These are phyloP conservation scores for Protomyces pachydermus DNA, from an alignment of 1,139 yeast genomes.

Conservation along the genomic window DNA sequence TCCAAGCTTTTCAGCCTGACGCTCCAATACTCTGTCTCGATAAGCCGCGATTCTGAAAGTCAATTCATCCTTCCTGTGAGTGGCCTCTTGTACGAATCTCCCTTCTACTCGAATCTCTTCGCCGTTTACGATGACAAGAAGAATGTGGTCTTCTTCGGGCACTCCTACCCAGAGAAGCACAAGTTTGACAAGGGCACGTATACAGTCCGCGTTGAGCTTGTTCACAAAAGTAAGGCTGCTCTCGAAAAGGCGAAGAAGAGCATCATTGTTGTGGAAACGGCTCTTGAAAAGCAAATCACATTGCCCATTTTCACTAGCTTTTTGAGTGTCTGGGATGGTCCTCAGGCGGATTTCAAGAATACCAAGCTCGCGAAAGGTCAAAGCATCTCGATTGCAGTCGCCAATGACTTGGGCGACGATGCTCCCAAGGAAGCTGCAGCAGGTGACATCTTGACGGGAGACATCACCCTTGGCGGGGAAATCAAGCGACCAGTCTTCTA, in stretches of 20 bases:
- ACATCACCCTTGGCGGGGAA: conserved; percentile 13
- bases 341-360: conserved; percentile 23
- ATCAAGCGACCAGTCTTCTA: conserved; percentile 5
- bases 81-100: conserved; percentile 28
- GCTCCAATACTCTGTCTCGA: conserved; percentile 21
- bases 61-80: conserved; percentile 24
- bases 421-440: conserved; percentile 26
- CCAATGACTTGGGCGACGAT: conserved; percentile 19
- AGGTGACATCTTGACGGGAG: conserved; percentile 26
- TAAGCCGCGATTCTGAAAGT: conserved; percentile 21
- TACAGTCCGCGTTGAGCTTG: conserved; percentile 14
- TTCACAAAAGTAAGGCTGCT: conserved; percentile 18
- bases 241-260: conserved; percentile 25
- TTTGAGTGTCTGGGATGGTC: conserved; percentile 23
- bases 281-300: conserved; percentile 26
- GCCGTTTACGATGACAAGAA: conserved; percentile 27
- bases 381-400: conserved; percentile 16
- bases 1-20: conserved; percentile 27
- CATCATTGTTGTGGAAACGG: conserved; percentile 15
- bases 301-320: conserved; percentile 25
- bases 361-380: conserved; percentile 13
- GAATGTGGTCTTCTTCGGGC: conserved; percentile 28
- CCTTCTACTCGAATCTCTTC: conserved; percentile 26
- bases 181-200: conserved; percentile 27
- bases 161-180: conserved; percentile 21